Base-by-base conservation (phyloP, 1,284 basidiomycete genomes). In the Sanguinoderma infundibulare region DNA sequence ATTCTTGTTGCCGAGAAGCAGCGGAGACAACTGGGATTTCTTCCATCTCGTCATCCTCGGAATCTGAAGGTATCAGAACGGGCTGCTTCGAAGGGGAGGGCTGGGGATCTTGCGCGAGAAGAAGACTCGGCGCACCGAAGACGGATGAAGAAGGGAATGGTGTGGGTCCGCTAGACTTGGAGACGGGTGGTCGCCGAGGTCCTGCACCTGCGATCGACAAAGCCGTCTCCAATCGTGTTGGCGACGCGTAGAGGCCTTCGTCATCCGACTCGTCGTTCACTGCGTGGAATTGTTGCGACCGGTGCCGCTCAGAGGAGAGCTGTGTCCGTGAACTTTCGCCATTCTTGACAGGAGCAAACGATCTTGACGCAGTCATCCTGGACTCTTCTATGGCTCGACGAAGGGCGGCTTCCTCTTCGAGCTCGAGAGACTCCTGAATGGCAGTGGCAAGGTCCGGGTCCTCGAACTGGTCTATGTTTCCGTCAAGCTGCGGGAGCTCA, bases 171-270 rank as follows among this genome's bases (percentile, higher is more conserved):
- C 49, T 53, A 8, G 57, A 53, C 32, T 51, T 62, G 0, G 65
- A 59, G 6, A n/a, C 7, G 1, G 65, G 53, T 17, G 60, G 64
- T 20, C 67, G 67, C 38, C 68, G 28, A 24, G 79, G 78, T 10
- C 78, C 79, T 12, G 86, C 79, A 57, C 84, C 85, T 6, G 83
- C 90, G 46, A 91, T 85, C 10, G 87, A 81, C 32, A 91, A 73
- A 1, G 83, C 86, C 1, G 87, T 89, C 65, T 86, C 85, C 24
- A 91, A 74, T 24, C 87, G 79, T 35, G 79, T 85, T 0, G 81
- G 82, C 8, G 83, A 83, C 22, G 81, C 77, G 22, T 79, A 77
- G 30, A 82, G 73, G 34, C 79, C 75, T 17, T 81, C 79, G 46
- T 76, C 76, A 52, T 72, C 73, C 0, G 62, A 64, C 5, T 60